A percentile compares a stretch with the other conserved stretches of the same genome.
These are phyloP conservation scores for Colletotrichum sublineola DNA, from an alignment of 2,329 filamentous ascomycete genomes.

Conservation along the genomic window DNA sequence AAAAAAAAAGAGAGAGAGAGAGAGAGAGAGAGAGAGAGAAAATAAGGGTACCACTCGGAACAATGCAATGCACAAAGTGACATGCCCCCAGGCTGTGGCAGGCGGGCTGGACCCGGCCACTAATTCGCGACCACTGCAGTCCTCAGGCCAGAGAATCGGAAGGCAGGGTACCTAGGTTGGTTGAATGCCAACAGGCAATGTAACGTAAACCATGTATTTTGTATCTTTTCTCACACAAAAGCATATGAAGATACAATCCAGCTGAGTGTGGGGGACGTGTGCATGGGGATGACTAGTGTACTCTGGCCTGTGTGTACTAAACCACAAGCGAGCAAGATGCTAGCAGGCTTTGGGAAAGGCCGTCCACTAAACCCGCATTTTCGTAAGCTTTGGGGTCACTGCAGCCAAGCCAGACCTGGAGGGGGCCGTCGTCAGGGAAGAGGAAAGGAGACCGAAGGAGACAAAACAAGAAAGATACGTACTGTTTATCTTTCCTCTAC, in stretches of 20 bases:
- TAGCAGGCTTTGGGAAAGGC: background rate
- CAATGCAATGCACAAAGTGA: constrained; percentile 21
- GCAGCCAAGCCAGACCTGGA: constrained; percentile 22
- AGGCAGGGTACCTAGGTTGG: background rate
- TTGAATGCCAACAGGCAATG: background rate
- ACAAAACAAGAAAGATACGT: constrained; percentile 1
- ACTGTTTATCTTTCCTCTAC: background rate
- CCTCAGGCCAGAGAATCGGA: constrained; percentile 8
- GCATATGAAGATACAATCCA: background rate
- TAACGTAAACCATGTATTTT: background rate
- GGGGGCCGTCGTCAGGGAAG: background rate
- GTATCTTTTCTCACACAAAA: background rate
- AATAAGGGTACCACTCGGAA: background rate
- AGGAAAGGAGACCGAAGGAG: background rate
- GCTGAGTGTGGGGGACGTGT: background rate
- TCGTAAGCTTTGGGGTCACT: constrained; percentile 29
- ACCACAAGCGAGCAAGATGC: constrained; percentile 27
- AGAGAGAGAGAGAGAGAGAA: background rate
- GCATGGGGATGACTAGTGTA: background rate
- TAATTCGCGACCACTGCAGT: constrained; percentile 3
- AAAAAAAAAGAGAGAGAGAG: background rate
- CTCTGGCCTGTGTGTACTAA: background rate
- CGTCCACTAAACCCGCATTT: constrained; percentile 18
- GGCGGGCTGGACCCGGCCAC: constrained; percentile 16
- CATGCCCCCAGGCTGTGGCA: background rate